Evolutionary conservation across 805 yeast species (phyloP).

Genomic region (Nakazawaea ernobii): DNA sequence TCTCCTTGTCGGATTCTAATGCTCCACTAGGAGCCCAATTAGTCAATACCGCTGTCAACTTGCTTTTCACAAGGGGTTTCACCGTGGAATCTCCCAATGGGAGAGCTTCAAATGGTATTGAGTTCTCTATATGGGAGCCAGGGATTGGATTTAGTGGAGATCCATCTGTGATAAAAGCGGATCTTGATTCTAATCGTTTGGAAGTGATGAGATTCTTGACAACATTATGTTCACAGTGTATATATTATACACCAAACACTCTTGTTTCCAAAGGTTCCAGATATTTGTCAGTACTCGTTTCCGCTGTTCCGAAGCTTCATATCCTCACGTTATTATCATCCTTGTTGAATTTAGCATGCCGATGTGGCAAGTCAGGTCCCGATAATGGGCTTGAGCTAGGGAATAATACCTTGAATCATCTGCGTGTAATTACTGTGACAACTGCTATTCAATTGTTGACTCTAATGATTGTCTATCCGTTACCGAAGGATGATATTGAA

Average conservation of each 20-base stretch:
- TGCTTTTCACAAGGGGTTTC: conserved; percentile 55
- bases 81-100: conserved; percentile 32
- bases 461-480: conserved; percentile 55
- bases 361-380: conserved; percentile 36
- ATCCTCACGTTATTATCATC: conserved; percentile 58
- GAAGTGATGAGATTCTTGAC: conserved; percentile 62
- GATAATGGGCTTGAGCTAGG: conserved; percentile 40
- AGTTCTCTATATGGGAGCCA: conserved; percentile 65
- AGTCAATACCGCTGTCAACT: conserved; percentile 31
- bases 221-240: conserved; percentile 52
- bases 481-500: conserved; percentile 40
- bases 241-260: conserved; percentile 42
- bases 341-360: conserved; percentile 55
- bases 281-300: conserved; percentile 51
- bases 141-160: conserved; percentile 52
- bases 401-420: conserved; percentile 27
- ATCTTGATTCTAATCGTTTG: conserved; percentile 56
- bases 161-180: conserved; percentile 26
- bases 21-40: conserved; percentile 33
- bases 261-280: conserved; percentile 51
- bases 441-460: conserved; percentile 59
- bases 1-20: conserved; percentile 11
- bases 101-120: conserved; percentile 21
- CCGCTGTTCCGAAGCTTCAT: conserved; percentile 42
- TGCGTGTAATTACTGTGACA: conserved; percentile 43